phyloP scores from a whole-genome alignment of 148 eudicot genomes.

The Rhododendron henanense region DNA sequence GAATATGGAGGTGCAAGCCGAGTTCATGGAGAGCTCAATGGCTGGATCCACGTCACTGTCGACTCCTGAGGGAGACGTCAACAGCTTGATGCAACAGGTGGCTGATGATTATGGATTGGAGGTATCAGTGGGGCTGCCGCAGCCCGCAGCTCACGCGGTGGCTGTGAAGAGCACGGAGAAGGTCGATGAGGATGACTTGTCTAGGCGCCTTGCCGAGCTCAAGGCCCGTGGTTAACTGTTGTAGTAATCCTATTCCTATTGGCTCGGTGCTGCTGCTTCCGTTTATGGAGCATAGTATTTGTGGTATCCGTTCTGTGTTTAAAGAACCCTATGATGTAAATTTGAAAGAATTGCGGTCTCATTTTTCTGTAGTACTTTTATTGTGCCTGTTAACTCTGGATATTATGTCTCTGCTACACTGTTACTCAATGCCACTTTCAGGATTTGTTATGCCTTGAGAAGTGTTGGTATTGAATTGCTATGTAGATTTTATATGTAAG shows the following conservation, averaged over 20 bases:
- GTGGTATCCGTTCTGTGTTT: neutral
- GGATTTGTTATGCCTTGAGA: neutral
- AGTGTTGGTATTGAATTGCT: neutral
- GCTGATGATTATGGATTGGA: conserved; percentile 74
- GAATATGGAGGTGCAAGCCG: conserved; percentile 80
- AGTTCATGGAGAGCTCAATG: conserved; percentile 81
- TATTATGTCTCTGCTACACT: neutral
- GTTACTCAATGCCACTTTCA: neutral
- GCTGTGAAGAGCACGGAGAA: conserved; percentile 30
- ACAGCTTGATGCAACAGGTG: conserved; percentile 70
- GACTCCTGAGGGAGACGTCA: conserved; percentile 64
- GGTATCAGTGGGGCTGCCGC: conserved; percentile 72
- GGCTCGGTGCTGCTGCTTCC: neutral
- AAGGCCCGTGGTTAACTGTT: conserved; percentile 55
- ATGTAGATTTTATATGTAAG: neutral
- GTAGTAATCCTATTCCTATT: neutral
- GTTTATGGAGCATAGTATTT: neutral
- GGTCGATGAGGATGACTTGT: conserved; percentile 64
- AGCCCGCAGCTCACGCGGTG: conserved; percentile 58
- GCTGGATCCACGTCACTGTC: conserved; percentile 67
- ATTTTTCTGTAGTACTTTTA: neutral
- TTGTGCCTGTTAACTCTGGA: neutral
- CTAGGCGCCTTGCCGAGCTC: conserved; percentile 71
- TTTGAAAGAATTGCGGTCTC: neutral
- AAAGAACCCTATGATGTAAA: neutral